A percentile compares a stretch with the other conserved stretches of the same genome.
phyloP scores from a whole-genome alignment of 2,329 filamentous ascomycete species.

The Canariomyces notabilis region DNA sequence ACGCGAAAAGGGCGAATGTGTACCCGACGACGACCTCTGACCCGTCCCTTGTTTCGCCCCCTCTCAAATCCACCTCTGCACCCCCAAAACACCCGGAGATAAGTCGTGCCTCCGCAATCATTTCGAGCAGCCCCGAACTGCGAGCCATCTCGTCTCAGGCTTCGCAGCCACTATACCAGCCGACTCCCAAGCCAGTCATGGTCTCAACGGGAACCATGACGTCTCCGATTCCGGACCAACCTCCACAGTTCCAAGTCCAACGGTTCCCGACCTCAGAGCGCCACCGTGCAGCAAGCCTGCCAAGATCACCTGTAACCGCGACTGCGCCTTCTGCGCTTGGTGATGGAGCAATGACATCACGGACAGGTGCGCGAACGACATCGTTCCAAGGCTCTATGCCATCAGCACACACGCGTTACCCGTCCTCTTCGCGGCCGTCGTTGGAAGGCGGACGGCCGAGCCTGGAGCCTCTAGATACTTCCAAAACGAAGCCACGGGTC shows the following conservation, averaged over 20 bases:
- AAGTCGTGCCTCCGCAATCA: slow-evolving; percentile 59
- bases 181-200: slow-evolving; percentile 33
- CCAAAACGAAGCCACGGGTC: slow-evolving; percentile 40
- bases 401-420: slow-evolving; percentile 33
- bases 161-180: slow-evolving; percentile 29
- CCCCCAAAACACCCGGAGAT: slow-evolving; percentile 42
- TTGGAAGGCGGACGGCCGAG: slow-evolving; percentile 66
- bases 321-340: slow-evolving; percentile 23
- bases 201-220: slow-evolving; percentile 76
- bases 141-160: slow-evolving; percentile 50
- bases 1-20: slow-evolving; percentile 30
- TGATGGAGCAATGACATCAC: slow-evolving; percentile 24
- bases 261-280: slow-evolving; percentile 39
- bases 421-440: slow-evolving; percentile 59
- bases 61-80: slow-evolving; percentile 36
- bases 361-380: slow-evolving; percentile 27
- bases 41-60: slow-evolving; percentile 31
- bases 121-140: slow-evolving; percentile 57
- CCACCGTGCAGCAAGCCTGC: slow-evolving; percentile 37
- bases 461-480: slow-evolving; percentile 54
- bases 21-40: slow-evolving; percentile 25
- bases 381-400: slow-evolving; percentile 33
- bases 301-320: slow-evolving; percentile 30
- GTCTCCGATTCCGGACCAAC: slow-evolving; percentile 49
- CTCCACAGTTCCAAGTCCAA: slow-evolving; percentile 37